A percentile compares a stretch with the other conserved stretches of the same genome.
These are phyloP conservation scores for Zygosaccharomyces lentus DNA, from an alignment of 805 yeast genomes.

Conservation along the genomic window DNA sequence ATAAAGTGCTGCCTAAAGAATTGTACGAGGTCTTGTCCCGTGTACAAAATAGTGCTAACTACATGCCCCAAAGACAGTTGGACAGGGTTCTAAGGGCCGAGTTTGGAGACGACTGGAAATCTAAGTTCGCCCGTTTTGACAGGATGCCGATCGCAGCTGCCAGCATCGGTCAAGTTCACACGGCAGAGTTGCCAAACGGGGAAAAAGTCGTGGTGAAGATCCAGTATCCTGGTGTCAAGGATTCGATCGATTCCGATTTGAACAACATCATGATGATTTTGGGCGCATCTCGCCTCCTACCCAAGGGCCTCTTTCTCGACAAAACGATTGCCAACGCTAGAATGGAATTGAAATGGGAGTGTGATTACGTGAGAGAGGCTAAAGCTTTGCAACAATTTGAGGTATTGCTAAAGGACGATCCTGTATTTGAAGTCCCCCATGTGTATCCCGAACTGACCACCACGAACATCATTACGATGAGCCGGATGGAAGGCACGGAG, in stretches of 20 bases:
- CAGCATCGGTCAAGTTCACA: slow-evolving; percentile 94
- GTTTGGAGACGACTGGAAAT: slow-evolving; percentile 75
- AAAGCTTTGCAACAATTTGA: slow-evolving; percentile 64
- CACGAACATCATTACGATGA: slow-evolving; percentile 84
- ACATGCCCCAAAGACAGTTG: slow-evolving; percentile 91
- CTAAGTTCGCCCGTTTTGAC: slow-evolving; percentile 66
- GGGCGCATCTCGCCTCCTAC: slow-evolving; percentile 81
- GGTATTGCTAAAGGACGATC: slow-evolving; percentile 53
- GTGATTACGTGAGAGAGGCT: slow-evolving; percentile 92
- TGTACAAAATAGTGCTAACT: slow-evolving; percentile 92
- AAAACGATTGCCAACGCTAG: slow-evolving; percentile 91
- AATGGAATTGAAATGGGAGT: slow-evolving; percentile 92
- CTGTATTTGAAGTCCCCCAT: slow-evolving; percentile 71
- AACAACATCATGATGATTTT: slow-evolving; percentile 76
- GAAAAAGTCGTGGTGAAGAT: slow-evolving; percentile 88
- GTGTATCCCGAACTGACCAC: slow-evolving; percentile 77
- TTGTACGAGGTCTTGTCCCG: slow-evolving; percentile 73
- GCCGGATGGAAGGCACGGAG: slow-evolving; percentile 76
- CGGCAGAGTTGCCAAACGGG: slow-evolving; percentile 63
- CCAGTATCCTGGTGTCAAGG: slow-evolving; percentile 95
- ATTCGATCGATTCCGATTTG: slow-evolving; percentile 89
- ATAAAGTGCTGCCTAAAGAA: slow-evolving; percentile 76
- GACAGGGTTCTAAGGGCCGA: slow-evolving; percentile 68
- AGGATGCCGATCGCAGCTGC: slow-evolving; percentile 96
- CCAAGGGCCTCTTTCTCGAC: slow-evolving; percentile 88